Evolutionary conservation across 441 rosid species (phyloP).

Genomic region (Viola pubescens): DNA sequence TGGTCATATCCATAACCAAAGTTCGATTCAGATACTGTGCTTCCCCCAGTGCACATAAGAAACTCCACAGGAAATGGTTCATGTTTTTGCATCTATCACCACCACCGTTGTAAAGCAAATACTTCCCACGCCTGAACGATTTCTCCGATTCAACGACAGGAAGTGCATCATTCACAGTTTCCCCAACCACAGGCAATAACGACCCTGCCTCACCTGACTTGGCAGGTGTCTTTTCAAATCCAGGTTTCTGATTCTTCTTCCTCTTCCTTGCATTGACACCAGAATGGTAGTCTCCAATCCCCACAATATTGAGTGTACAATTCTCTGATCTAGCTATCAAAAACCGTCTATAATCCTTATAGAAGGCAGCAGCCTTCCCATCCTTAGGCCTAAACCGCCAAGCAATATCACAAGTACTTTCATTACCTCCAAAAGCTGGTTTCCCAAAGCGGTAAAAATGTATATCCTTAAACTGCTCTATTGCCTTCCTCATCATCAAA

Average conservation of each 20-base stretch:
- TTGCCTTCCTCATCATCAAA: conserved; percentile 73
- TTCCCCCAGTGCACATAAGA: conserved; percentile 90
- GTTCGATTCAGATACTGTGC: conserved; percentile 86
- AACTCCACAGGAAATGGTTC: conserved; percentile 90
- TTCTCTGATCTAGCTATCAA: conserved; percentile 50
- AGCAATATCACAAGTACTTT: conserved; percentile 72
- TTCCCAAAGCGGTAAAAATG: conserved; percentile 87
- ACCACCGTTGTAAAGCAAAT: conserved; percentile 69
- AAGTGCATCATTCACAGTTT: conserved; percentile 65
- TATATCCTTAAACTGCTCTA: conserved; percentile 68
- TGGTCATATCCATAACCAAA: conserved; percentile 73
- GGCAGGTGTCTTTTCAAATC: conserved; percentile 41
- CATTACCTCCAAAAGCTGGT: conserved; percentile 48
- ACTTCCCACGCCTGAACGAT: conserved; percentile 54
- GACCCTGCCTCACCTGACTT: conserved; percentile 22
- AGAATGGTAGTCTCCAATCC: conserved; percentile 74
- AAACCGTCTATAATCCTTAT: conserved; percentile 83
- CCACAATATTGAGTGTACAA: conserved; percentile 48
- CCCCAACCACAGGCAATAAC: conserved; percentile 56
- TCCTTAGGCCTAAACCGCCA: conserved; percentile 91
- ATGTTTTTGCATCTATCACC: conserved; percentile 90
- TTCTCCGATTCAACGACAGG: conserved; percentile 72
- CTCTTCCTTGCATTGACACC: conserved; percentile 82
- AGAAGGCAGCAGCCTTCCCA: conserved; percentile 71
- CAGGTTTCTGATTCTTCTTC: conserved; percentile 67